Evolutionary conservation across 441 rosid species (phyloP).

Genomic region (Bruguiera hainesii): DNA sequence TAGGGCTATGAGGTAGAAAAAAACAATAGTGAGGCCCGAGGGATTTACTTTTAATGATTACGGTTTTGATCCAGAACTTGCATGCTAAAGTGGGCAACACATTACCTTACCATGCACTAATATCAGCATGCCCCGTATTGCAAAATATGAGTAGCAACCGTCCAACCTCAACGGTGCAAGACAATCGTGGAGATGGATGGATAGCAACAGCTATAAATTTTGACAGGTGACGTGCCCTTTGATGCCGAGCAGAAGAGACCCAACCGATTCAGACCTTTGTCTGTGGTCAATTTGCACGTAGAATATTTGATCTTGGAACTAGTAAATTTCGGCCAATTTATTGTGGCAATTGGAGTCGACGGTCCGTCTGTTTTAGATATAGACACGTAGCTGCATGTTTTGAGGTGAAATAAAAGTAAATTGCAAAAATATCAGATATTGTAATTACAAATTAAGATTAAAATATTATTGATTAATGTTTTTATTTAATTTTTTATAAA

Average conservation of each 20-base stretch:
- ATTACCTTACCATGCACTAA: neutral
- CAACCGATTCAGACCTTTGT: neutral
- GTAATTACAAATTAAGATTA: too few relatives aligned
- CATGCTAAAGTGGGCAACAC: conserved; percentile 6
- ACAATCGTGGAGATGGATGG: too few relatives aligned
- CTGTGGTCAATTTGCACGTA: neutral
- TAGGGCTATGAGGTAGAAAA: neutral
- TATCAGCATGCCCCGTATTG: neutral
- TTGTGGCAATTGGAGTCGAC: neutral
- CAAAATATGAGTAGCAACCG: neutral
- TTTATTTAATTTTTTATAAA: neutral
- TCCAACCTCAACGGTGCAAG: neutral
- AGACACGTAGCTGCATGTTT: neutral
- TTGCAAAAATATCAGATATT: too few relatives aligned
- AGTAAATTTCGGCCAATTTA: neutral
- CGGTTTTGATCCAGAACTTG: conserved; percentile 18
- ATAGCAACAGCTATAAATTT: neutral
- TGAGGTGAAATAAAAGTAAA: neutral
- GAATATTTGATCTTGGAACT: neutral
- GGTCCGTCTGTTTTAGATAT: neutral
- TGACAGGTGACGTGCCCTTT: neutral
- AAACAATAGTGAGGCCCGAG: neutral
- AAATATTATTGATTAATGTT: too few relatives aligned
- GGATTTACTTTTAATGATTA: conserved; percentile 23
- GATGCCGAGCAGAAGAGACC: neutral